Percentiles rank a stretch among this genome's conserved stretches.
Evolutionary conservation across 306 rosid genomes (phyloP).

Genomic region (Rosa multiflora): DNA sequence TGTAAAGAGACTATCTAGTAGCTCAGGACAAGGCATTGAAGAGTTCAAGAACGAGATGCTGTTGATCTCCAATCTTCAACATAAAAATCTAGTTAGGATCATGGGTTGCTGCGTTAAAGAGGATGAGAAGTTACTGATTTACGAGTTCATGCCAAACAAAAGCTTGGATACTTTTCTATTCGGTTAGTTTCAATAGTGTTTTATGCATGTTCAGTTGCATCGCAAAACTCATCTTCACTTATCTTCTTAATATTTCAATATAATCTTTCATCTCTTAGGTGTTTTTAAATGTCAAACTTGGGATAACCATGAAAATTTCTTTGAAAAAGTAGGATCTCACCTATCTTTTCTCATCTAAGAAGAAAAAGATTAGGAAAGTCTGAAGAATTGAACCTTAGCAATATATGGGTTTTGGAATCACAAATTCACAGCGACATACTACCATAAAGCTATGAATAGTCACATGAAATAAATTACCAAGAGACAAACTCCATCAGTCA

Average conservation of each 20-base stretch:
- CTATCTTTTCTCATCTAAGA: neutral
- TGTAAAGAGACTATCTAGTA: constrained; percentile 38
- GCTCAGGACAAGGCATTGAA: constrained; percentile 38
- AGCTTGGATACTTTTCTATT: constrained; percentile 40
- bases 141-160: constrained; percentile 46
- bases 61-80: constrained; percentile 42
- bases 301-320: neutral
- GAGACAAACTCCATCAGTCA: too few relatives aligned
- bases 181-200: constrained; percentile 20
- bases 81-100: constrained; percentile 42
- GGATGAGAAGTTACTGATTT: constrained; percentile 41
- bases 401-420: too few relatives aligned
- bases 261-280: neutral
- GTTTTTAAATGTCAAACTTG: neutral
- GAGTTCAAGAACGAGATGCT: constrained; percentile 40
- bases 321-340: neutral
- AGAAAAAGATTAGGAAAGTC: neutral
- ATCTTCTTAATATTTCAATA: neutral
- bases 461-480: too few relatives aligned
- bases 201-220: neutral
- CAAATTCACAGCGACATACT: neutral
- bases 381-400: too few relatives aligned
- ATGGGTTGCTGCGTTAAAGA: constrained; percentile 37
- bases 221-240: neutral
- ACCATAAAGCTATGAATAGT: neutral